These are phyloP conservation scores for Aristolochia fimbriata DNA, from an alignment of 164 flowering plant genomes.

Conservation along the genomic window DNA sequence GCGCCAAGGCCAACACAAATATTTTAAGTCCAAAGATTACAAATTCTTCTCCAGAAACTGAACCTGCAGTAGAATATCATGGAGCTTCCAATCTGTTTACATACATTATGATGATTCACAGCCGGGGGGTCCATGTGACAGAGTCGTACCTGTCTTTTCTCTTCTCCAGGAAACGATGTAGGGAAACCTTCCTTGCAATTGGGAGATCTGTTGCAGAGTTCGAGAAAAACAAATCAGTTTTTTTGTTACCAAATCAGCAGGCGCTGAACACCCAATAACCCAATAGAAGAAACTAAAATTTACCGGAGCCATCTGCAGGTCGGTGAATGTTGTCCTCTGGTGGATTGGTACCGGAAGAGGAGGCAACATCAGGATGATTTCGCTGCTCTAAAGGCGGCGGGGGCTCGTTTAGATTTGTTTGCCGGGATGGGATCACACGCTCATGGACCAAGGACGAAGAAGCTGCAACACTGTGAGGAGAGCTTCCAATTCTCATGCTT, in stretches of 20 bases:
- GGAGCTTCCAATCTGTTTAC: background rate
- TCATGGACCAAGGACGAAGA: too few species aligned
- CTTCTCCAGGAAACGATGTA: slow-evolving; percentile 77
- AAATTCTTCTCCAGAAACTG: too few species aligned
- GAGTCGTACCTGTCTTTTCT: slow-evolving; percentile 64
- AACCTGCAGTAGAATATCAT: too few species aligned
- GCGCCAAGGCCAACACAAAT: background rate
- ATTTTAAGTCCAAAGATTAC: too few species aligned
- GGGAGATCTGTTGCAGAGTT: slow-evolving; percentile 42
- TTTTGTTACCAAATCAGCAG: background rate
- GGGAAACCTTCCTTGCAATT: slow-evolving; percentile 66
- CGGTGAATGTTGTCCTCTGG: background rate
- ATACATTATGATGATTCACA: background rate
- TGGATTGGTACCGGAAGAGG: background rate
- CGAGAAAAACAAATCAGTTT: background rate
- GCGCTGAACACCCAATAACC: background rate
- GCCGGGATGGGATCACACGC: background rate
- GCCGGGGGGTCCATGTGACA: background rate
- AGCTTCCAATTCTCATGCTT: too few species aligned
- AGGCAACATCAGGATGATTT: slow-evolving; percentile 8
- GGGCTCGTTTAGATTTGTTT: slow-evolving; percentile 14
- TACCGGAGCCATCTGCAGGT: slow-evolving; percentile 6
- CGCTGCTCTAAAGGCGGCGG: slow-evolving; percentile 5
- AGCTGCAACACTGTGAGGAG: too few species aligned
- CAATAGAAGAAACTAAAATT: background rate